Percentiles rank a stretch among this genome's conserved stretches.
Evolutionary conservation across 805 yeast genomes (phyloP).

Genomic region (Candida broadrunensis): DNA sequence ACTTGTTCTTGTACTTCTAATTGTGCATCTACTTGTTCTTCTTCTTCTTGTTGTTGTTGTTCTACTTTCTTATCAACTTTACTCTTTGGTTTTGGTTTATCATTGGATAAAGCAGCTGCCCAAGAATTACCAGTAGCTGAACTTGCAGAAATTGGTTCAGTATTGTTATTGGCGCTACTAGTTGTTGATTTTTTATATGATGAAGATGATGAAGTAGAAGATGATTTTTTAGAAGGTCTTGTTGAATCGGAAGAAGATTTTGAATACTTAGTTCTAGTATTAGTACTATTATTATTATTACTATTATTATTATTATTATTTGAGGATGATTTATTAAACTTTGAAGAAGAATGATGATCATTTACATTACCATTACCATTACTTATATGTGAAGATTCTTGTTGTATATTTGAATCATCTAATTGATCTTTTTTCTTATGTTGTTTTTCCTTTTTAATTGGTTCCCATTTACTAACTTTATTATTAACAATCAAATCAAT

Average conservation of each 20-base stretch:
- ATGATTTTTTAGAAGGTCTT: slow-evolving; percentile 7
- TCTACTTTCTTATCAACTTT: slow-evolving; percentile 4
- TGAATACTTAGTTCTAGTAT: slow-evolving; percentile 4
- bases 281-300: slow-evolving; percentile 6
- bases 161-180: slow-evolving; percentile 12
- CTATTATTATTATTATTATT: slow-evolving; percentile 3
- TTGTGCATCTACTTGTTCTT: slow-evolving; percentile 8
- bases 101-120: slow-evolving; percentile 43
- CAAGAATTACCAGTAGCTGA: slow-evolving; percentile 30
- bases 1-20: slow-evolving; percentile 9
- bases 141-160: slow-evolving; percentile 15
- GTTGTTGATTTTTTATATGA: slow-evolving; percentile 15
- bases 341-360: slow-evolving; percentile 8
- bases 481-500: slow-evolving; percentile 88
- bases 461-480: slow-evolving; percentile 90
- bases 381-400: background rate
- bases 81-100: slow-evolving; percentile 25
- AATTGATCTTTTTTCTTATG: slow-evolving; percentile 29
- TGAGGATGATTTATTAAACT: slow-evolving; percentile 7
- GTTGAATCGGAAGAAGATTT: slow-evolving; percentile 5
- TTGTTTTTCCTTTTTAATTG: slow-evolving; percentile 72
- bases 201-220: slow-evolving; percentile 11
- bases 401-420: slow-evolving; percentile 9
- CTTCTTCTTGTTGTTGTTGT: slow-evolving; percentile 1
- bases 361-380: slow-evolving; percentile 12